Conservation (phyloP, 345 rosid genomes). For the Stellera chamaejasme region DNA sequence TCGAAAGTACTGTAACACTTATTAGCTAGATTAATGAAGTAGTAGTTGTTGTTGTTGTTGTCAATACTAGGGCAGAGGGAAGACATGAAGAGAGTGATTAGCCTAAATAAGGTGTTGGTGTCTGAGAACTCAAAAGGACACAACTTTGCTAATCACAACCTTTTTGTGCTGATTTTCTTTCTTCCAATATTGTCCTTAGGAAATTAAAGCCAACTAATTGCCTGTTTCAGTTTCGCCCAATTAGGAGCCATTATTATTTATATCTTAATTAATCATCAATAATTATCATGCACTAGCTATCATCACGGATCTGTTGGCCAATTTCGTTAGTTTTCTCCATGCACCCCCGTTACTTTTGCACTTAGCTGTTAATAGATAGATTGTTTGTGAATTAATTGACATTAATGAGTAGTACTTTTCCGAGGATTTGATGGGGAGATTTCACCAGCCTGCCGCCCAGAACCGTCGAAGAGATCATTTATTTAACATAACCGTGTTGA, state of each 20-base stretch:
- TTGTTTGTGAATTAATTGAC: background rate
- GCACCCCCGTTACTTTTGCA: background rate
- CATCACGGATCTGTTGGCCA: too few species aligned
- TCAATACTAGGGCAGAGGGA: too few species aligned
- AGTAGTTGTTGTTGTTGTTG: background rate
- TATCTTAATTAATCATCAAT: too few species aligned
- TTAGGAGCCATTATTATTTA: too few species aligned
- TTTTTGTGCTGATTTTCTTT: conserved; percentile 22
- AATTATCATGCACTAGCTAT: too few species aligned
- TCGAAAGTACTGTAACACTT: background rate
- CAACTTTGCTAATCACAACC: conserved; percentile 19
- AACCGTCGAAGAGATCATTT: conserved; percentile 9
- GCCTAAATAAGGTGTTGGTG: conserved; percentile 24
- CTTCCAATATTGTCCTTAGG: conserved; percentile 3
- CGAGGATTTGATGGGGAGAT: too few species aligned
- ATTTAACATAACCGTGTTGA: conserved; percentile 20
- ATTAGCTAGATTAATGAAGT: too few species aligned
- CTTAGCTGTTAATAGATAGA: background rate
- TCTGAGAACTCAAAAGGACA: conserved; percentile 13
- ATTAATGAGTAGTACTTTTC: too few species aligned
- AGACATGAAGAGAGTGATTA: conserved; percentile 19
- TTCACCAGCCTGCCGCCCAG: conserved; percentile 8
- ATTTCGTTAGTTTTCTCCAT: too few species aligned
- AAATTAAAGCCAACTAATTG: conserved; percentile 17
- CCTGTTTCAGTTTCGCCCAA: conserved; percentile 9